A percentile compares a stretch with the other conserved stretches of the same genome.
These are phyloP conservation scores for Purpureocillium lavendulum DNA, from an alignment of 2,329 filamentous ascomycete genomes.

Conservation along the genomic window DNA sequence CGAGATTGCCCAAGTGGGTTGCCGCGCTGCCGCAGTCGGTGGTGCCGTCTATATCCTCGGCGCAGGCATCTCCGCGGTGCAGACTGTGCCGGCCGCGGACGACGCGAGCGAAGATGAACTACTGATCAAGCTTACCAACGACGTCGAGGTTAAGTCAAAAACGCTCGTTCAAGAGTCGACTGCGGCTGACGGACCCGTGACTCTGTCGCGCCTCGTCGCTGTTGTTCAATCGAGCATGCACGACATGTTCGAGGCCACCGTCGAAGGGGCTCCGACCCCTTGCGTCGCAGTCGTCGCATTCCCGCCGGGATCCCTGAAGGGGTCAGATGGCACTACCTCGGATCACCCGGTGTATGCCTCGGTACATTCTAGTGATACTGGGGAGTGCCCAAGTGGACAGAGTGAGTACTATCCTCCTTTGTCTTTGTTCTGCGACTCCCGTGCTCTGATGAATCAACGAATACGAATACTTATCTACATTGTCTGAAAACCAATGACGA, in stretches of 20 bases:
- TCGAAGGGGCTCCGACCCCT: conserved; percentile 69
- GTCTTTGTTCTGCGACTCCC: conserved; percentile 18
- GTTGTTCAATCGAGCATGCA: conserved; percentile 60
- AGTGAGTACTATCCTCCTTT: conserved; percentile 55
- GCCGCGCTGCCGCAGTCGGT: conserved; percentile 83
- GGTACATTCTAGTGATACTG: conserved; percentile 81
- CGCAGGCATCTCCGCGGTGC: conserved; percentile 46
- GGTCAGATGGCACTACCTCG: conserved; percentile 21
- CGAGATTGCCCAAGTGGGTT: conserved; percentile 85
- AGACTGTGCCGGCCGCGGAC: conserved; percentile 6
- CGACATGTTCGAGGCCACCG: conserved; percentile 58
- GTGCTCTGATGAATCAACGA: conserved; percentile 71
- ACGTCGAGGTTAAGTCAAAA: conserved; percentile 46
- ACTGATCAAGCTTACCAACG: conserved; percentile 46
- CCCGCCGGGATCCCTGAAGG: conserved; percentile 40
- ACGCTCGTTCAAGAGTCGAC: conserved; percentile 40
- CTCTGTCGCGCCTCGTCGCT: conserved; percentile 53
- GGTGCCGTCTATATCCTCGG: conserved; percentile 85
- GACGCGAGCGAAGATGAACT: conserved; percentile 19
- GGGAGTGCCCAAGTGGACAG: conserved; percentile 82
- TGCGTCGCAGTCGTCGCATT: conserved; percentile 66
- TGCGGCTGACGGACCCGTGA: conserved; percentile 15
- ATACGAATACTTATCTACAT: conserved; percentile 99
- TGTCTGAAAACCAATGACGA: conserved; percentile 94
- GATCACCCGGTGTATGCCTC: conserved; percentile 48